phyloP scores from a whole-genome alignment of 2,329 filamentous ascomycete species.

The Epichloe coenophiala region DNA sequence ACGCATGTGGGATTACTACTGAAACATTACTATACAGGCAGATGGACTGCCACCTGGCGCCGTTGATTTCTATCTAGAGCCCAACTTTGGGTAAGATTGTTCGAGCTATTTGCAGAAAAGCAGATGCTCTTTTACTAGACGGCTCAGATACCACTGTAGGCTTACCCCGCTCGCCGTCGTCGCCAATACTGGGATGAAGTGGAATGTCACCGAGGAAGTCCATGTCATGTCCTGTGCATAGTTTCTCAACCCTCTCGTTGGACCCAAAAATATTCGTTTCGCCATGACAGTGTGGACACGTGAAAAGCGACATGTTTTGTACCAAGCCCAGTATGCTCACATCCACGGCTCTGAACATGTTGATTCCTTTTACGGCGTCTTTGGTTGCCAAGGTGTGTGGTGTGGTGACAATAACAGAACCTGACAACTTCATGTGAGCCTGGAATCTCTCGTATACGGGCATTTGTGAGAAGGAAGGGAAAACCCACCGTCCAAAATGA shows the following conservation, averaged over 20 bases:
- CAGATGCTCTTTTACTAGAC: slow-evolving; percentile 53
- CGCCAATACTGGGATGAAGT: slow-evolving; percentile 72
- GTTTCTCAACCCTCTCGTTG: slow-evolving; percentile 46
- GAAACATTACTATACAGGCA: neutral
- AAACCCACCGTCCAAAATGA: slow-evolving; percentile 69
- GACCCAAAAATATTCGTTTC: slow-evolving; percentile 64
- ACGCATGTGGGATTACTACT: neutral
- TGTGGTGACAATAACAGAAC: slow-evolving; percentile 78
- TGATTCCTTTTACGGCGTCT: slow-evolving; percentile 82
- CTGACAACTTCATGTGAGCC: slow-evolving; percentile 21
- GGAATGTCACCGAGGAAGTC: slow-evolving; percentile 82
- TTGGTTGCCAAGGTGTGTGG: slow-evolving; percentile 87
- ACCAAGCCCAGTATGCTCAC: slow-evolving; percentile 77
- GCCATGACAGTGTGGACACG: slow-evolving; percentile 64
- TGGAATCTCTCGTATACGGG: neutral
- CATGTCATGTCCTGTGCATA: slow-evolving; percentile 61
- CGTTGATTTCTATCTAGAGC: slow-evolving; percentile 7
- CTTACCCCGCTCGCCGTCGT: slow-evolving; percentile 74
- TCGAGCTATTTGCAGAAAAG: slow-evolving; percentile 60
- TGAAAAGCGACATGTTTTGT: slow-evolving; percentile 82
- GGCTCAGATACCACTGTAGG: slow-evolving; percentile 86
- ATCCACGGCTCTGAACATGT: slow-evolving; percentile 79
- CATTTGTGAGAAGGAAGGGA: neutral
- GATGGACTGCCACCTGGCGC: neutral
- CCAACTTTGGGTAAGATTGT: slow-evolving; percentile 33